A percentile compares a stretch with the other conserved stretches of the same genome.
Conservation (phyloP, 2,329 filamentous ascomycete species). For the Ophiocordyceps camponoti-saundersi region DNA sequence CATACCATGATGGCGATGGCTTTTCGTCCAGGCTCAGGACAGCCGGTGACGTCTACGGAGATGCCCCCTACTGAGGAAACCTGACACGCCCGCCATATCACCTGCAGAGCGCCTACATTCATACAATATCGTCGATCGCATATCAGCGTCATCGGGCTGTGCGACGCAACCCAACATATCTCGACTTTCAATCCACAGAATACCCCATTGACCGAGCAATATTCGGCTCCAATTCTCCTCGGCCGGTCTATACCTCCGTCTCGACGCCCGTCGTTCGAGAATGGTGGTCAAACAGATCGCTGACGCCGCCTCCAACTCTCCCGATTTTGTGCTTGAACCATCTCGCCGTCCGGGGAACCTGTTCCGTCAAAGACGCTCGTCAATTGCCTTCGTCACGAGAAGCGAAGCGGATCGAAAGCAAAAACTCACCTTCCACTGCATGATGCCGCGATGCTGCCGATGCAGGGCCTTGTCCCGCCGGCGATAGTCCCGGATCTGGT, state of each 20-base stretch:
- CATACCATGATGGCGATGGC: too few relatives aligned
- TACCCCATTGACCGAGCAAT: too few relatives aligned
- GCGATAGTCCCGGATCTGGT: constrained; percentile 42
- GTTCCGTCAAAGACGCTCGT: neutral
- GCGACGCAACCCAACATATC: too few relatives aligned
- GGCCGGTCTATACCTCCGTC: constrained; percentile 41
- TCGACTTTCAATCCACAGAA: too few relatives aligned
- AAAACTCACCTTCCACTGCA: constrained; percentile 47
- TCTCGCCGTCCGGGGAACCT: constrained; percentile 27
- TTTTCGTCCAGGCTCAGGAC: too few relatives aligned
- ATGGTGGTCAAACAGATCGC: constrained; percentile 39
- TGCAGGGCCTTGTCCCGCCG: constrained; percentile 42
- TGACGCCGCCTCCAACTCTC: constrained; percentile 41
- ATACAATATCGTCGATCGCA: too few relatives aligned
- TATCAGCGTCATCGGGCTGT: too few relatives aligned
- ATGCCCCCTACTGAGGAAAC: too few relatives aligned
- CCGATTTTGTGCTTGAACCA: constrained; percentile 34
- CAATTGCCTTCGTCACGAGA: constrained; percentile 1
- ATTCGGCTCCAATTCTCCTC: neutral
- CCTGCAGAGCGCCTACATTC: too few relatives aligned
- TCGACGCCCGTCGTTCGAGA: constrained; percentile 44
- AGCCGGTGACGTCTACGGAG: too few relatives aligned
- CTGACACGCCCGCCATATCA: too few relatives aligned
- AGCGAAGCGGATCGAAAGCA: neutral
- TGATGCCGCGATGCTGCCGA: constrained; percentile 48